Percentiles rank a stretch among this genome's conserved stretches.
These are phyloP conservation scores for Chondrus crispus DNA, from an alignment of 23 red algal genomes.

Conservation along the genomic window DNA sequence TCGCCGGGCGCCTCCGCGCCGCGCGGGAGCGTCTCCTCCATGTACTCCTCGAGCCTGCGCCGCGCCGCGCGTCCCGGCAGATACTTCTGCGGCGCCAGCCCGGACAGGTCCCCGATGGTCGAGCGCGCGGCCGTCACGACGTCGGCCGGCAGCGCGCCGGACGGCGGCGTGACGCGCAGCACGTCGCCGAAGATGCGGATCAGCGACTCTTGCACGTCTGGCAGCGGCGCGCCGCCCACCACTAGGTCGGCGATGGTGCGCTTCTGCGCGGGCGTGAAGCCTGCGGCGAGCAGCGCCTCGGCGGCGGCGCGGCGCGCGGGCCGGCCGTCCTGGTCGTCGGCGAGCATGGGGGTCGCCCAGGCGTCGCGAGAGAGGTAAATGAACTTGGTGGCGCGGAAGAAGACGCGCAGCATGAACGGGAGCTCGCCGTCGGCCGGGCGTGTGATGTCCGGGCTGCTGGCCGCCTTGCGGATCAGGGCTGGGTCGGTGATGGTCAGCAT, in stretches of 20 bases:
- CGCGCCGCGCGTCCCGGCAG: neutral
- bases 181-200: neutral
- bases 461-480: conserved; percentile 5
- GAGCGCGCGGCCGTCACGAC: neutral
- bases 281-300: neutral
- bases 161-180: neutral
- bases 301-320: neutral
- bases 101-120: neutral
- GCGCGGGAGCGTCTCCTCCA: neutral
- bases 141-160: neutral
- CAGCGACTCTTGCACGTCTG: neutral
- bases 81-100: neutral
- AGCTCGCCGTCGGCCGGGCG: neutral
- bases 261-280: conserved; percentile 1
- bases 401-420: neutral
- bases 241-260: neutral
- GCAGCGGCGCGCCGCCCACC: neutral
- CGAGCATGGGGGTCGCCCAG: neutral
- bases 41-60: conserved; percentile 12
- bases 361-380: neutral
- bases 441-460: conserved; percentile 3
- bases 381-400: conserved; percentile 18
- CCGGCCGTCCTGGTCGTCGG: neutral
- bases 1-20: neutral
- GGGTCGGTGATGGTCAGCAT: conserved; percentile 13